phyloP scores from a whole-genome alignment of 305 asterid species.

The Fraxinus baroniana region DNA sequence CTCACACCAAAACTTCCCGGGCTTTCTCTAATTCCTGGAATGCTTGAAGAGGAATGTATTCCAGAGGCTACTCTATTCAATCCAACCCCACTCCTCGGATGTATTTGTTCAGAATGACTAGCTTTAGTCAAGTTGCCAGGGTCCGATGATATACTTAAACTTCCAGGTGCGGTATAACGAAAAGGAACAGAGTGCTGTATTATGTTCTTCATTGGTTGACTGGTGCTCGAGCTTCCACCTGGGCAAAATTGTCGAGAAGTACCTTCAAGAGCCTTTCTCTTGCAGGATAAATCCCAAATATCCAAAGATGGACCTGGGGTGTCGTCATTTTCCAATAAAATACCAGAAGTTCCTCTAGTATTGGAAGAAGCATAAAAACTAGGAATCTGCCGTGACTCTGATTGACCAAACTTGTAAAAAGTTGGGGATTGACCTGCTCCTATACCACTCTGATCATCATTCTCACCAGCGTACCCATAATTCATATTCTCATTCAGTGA shows the following conservation, averaged over 20 bases:
- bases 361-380: conserved; percentile 38
- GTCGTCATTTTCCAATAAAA: conserved; percentile 38
- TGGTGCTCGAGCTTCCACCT: conserved; percentile 61
- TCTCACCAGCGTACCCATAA: conserved; percentile 32
- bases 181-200: conserved; percentile 41
- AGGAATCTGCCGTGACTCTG: conserved; percentile 39
- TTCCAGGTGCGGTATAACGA: conserved; percentile 37
- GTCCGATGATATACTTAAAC: conserved; percentile 44
- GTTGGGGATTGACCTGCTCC: conserved; percentile 31
- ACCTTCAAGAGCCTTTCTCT: conserved; percentile 65
- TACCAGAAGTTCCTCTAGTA: conserved; percentile 40
- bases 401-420: conserved; percentile 35
- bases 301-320: conserved; percentile 43
- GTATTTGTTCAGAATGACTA: conserved; percentile 39
- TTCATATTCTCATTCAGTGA: conserved; percentile 34
- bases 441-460: conserved; percentile 33
- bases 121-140: conserved; percentile 34
- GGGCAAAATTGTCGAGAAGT: conserved; percentile 50
- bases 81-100: conserved; percentile 42
- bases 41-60: conserved; percentile 40
- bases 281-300: conserved; percentile 63
- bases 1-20: conserved; percentile 47
- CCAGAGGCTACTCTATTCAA: conserved; percentile 34
- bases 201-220: conserved; percentile 43
- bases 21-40: conserved; percentile 41